Conservation (phyloP, 139 green algal species). For the Klebsormidium nitens region DNA sequence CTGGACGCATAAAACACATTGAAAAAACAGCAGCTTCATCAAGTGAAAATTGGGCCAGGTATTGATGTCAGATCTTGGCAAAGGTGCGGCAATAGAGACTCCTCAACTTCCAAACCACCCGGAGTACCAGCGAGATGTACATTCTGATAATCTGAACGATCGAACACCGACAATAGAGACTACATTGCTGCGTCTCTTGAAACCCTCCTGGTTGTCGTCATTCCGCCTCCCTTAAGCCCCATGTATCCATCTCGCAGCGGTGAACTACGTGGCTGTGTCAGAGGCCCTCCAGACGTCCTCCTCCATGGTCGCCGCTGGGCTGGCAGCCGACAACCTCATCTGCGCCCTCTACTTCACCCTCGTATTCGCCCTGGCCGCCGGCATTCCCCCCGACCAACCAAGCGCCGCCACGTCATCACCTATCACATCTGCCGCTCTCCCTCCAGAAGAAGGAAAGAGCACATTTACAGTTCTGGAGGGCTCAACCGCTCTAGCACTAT, state of each 20-base stretch:
- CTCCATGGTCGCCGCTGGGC: constrained; percentile 49
- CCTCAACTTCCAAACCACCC: too few relatives aligned
- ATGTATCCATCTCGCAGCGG: constrained; percentile 49
- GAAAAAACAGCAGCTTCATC: too few relatives aligned
- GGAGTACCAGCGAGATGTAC: too few relatives aligned
- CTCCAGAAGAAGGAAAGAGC: not conserved
- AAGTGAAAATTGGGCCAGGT: too few relatives aligned
- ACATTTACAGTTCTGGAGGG: constrained; percentile 1
- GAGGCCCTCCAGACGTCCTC: constrained; percentile 23
- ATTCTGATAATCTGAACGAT: too few relatives aligned
- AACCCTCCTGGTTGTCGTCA: not conserved
- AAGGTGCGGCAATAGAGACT: too few relatives aligned
- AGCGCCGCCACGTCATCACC: not conserved
- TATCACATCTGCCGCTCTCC: not conserved
- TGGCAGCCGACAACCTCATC: constrained; percentile 91
- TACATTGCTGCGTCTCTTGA: not conserved
- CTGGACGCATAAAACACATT: too few relatives aligned
- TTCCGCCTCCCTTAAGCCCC: not conserved
- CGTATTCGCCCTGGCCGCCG: constrained; percentile 32
- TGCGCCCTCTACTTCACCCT: constrained; percentile 75
- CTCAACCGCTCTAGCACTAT: constrained; percentile 31
- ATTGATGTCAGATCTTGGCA: too few relatives aligned
- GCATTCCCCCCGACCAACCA: constrained; percentile 11
- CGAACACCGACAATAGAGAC: too few relatives aligned
- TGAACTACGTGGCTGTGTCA: constrained; percentile 84